A percentile compares a stretch with the other conserved stretches of the same genome.
phyloP scores from a whole-genome alignment of 495 filamentous ascomycete genomes.

The Amorphotheca resinae region DNA sequence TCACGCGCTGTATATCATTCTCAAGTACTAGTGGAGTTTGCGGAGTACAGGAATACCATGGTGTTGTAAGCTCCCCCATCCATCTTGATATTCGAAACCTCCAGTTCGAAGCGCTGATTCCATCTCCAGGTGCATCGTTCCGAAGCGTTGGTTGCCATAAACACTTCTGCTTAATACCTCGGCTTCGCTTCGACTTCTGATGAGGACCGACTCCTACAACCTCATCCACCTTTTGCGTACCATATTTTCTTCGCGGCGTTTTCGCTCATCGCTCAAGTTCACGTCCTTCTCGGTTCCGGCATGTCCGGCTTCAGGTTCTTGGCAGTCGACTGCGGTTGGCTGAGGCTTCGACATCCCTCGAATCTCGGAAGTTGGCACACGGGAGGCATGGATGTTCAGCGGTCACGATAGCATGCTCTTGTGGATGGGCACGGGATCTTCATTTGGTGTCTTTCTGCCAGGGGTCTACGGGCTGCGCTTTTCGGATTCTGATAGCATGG shows the following conservation, averaged over 20 bases:
- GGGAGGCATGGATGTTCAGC: not conserved
- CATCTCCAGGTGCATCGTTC: too few relatives aligned
- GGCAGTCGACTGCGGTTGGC: conserved; percentile 3
- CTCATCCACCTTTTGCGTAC: conserved; percentile 2
- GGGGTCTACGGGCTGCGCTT: conserved; percentile 31
- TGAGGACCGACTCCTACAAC: conserved; percentile 10
- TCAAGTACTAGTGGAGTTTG: conserved; percentile 42
- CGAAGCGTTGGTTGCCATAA: too few relatives aligned
- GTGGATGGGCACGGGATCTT: conserved; percentile 3
- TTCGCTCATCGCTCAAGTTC: conserved; percentile 1
- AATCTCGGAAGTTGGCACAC: not conserved
- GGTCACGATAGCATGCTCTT: not conserved
- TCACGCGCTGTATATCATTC: conserved; percentile 55
- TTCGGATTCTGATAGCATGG: conserved; percentile 35
- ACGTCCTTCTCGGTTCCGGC: conserved; percentile 6
- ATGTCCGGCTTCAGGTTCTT: conserved; percentile 8
- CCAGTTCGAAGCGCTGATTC: too few relatives aligned
- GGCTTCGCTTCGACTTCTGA: conserved; percentile 1
- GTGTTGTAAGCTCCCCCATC: too few relatives aligned
- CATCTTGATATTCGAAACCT: too few relatives aligned
- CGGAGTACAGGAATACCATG: too few relatives aligned
- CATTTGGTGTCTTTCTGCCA: not conserved
- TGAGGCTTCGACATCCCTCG: too few relatives aligned
- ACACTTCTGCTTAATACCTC: too few relatives aligned
- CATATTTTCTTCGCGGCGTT: conserved; percentile 7